A percentile compares a stretch with the other conserved stretches of the same genome.
Conservation (phyloP, 2,329 filamentous ascomycete species). For the Aureobasidium sp. region DNA sequence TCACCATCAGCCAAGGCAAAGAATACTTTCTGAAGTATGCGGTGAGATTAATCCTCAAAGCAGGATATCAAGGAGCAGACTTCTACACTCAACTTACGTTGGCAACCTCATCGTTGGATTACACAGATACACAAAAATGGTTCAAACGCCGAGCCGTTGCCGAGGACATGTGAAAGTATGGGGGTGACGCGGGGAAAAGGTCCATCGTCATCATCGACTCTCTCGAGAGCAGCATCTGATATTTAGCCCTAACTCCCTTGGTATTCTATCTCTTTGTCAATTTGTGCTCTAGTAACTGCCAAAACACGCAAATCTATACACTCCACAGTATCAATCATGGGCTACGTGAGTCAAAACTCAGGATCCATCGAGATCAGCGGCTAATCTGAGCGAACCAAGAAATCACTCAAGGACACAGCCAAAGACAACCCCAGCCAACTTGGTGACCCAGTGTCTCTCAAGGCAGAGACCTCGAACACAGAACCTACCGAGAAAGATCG, state of each 20-base stretch:
- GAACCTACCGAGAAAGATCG: constrained; percentile 24
- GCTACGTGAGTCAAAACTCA: background rate
- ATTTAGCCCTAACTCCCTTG: background rate
- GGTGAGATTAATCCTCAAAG: constrained; percentile 4
- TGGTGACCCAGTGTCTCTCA: constrained; percentile 32
- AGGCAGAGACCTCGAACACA: constrained; percentile 30
- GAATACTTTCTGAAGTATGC: constrained; percentile 13
- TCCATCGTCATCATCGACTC: background rate
- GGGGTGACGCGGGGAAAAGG: background rate
- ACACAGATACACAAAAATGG: constrained; percentile 1
- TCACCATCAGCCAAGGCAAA: constrained; percentile 12
- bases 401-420: constrained; percentile 21
- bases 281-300: background rate
- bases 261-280: background rate
- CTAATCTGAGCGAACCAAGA: background rate
- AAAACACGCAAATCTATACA: background rate
- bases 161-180: constrained; percentile 7
- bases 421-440: constrained; percentile 27
- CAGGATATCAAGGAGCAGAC: constrained; percentile 8
- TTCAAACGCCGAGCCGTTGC: background rate
- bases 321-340: background rate
- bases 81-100: constrained; percentile 11
- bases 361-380: too few species aligned
- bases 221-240: background rate
- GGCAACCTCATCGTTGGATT: constrained; percentile 10